Base-by-base conservation (phyloP, 305 asterid genomes). In the Fraxinus baroniana region DNA sequence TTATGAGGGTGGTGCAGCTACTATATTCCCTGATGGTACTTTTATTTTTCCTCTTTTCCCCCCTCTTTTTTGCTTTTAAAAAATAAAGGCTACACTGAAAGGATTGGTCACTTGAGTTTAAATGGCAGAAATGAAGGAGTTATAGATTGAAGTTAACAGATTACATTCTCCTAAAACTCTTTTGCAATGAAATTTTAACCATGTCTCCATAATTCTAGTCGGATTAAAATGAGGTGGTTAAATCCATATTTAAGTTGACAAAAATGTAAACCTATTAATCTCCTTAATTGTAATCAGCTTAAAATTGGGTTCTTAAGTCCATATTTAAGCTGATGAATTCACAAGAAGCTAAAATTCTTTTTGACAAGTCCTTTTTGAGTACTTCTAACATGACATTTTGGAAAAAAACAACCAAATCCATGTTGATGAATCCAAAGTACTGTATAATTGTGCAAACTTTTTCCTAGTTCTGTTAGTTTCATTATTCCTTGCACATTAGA, bases 1-100 rank as follows among this genome's bases (percentile, higher is more conserved):
- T 85, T 94, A 96, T 74, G 98, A 96, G 91, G 99, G 99, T 86
- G 98, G 97, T 60, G 98, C 98, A 85, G 97, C 98, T 87, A 92
- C 97, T 71, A 91, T 96, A 85, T 96, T 87, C 88, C 98, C 98
- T 77, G 98, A 96, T 86, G 98, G 98, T 96, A 92, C 82, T 77
- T 74, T 22, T 66, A 12, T 39, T 30, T 36, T 62, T 0, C 95
- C 97, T 94, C 15, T 22, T 57, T 22, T n/a, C 2, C 15, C 15
- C 49, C 46, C 49, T 44, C n/a, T 44, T 44, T 44, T 44, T 44
- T 2, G 55, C 39, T 71, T 52, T 30, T 39, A 7, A 17, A 39
- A 73, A 77, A 70, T 74, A 62, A 17, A 17, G 28, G 39, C 64
- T 75, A 30, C 46, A 72, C 76, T 73, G 57, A 41, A 66, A 81